Base-by-base conservation (phyloP, 2,329 filamentous ascomycete species). In the Cordyceps fumosorosea region DNA sequence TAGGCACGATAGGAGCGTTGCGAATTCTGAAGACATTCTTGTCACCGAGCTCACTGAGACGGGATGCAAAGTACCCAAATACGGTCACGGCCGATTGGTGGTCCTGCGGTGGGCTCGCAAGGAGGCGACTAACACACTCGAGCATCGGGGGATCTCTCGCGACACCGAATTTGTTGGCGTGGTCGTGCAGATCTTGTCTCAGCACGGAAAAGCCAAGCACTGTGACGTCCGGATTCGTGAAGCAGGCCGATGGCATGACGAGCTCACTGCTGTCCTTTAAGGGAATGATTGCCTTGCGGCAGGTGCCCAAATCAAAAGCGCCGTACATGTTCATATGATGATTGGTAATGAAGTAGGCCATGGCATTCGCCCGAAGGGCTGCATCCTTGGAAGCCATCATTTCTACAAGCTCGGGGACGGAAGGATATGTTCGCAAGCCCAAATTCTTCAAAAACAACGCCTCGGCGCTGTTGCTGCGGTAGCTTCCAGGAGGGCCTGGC, bases 91-190 rank as follows among this genome's bases (percentile, higher is more conserved):
- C 95, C 63, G 88, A 84, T 8, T 78, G 75, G 24, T 82, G 81
- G 45, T 83, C 87, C 62, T 80, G 80, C 1, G 95, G 93, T 37
- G 93, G 92, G 3, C 82, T 84, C 34, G 83, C 81, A 32, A 93
- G 77, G 47, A 99, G 78, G 29, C 85, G 83, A 47, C 89, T 86
- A 14, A 96, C 84, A 70, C 92, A 96, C 29, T 88, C 84, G 1
- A 80, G 79, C 64, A 98, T 89, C 0, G 87, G 85, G 0, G 96
- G 95, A 72, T 99, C 88, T 59, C 83, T 77, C n/a, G 84, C 83
- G 5, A 99, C 92, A 1, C 92, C 93, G 69, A 99, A 92, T 76
- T 95, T 93, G 65, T 73, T 80, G 18, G 92, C 90, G 77, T 98
- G 91, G 12, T 83, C 77, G 64, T 90, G 87, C n/a, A 98, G 80